Evolutionary conservation across 2,329 filamentous ascomycete genomes (phyloP).

Genomic region (Didymella sp.): DNA sequence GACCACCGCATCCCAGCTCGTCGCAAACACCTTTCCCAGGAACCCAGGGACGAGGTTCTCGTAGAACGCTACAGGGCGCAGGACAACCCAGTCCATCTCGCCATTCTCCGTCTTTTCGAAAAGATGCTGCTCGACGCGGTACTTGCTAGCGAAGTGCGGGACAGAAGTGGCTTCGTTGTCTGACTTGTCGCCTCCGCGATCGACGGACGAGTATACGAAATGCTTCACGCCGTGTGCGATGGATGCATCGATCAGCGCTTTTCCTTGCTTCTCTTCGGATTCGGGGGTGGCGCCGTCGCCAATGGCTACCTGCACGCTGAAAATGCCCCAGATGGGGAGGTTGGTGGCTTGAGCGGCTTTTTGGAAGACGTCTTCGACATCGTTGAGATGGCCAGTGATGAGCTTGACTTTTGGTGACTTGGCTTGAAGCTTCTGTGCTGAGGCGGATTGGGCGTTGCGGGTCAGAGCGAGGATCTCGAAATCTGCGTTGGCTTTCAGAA

Average conservation of each 20-base stretch:
- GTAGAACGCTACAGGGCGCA: slow-evolving; percentile 67
- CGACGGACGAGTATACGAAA: slow-evolving; percentile 50
- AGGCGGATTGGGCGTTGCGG: slow-evolving; percentile 57
- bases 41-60: slow-evolving; percentile 61
- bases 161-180: slow-evolving; percentile 61
- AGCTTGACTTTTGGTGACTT: slow-evolving; percentile 59
- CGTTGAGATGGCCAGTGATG: slow-evolving; percentile 62
- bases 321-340: slow-evolving; percentile 42
- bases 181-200: slow-evolving; percentile 50
- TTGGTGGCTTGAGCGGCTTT: slow-evolving; percentile 48
- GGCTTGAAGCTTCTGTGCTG: slow-evolving; percentile 57
- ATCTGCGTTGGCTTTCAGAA: slow-evolving; percentile 43
- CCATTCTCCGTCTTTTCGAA: slow-evolving; percentile 43
- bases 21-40: slow-evolving; percentile 55
- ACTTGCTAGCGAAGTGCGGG: slow-evolving; percentile 68
- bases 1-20: slow-evolving; percentile 44
- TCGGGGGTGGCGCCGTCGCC: slow-evolving; percentile 17
- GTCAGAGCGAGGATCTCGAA: slow-evolving; percentile 65
- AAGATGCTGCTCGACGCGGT: slow-evolving; percentile 66
- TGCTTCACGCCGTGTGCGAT: slow-evolving; percentile 41
- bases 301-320: slow-evolving; percentile 39
- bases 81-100: slow-evolving; percentile 64
- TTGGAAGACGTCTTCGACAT: slow-evolving; percentile 59
- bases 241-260: slow-evolving; percentile 46
- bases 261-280: slow-evolving; percentile 47